These are phyloP conservation scores for Colletotrichum caudatum DNA, from an alignment of 2,329 filamentous ascomycete species.

Conservation along the genomic window DNA sequence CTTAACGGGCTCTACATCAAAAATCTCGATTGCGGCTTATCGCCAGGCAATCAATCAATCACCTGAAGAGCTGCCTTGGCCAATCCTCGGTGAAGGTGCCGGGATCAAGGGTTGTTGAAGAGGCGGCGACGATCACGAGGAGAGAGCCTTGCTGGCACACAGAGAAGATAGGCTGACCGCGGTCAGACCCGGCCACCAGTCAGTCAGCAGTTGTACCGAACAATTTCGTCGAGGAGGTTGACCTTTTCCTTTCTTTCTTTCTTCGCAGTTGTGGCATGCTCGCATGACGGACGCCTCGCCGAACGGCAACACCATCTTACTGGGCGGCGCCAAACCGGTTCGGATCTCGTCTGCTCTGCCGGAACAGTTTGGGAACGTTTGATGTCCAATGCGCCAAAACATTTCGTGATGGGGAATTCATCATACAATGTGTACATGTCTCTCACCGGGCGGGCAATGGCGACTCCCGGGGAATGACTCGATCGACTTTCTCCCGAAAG, in stretches of 20 bases:
- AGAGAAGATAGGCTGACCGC: constrained; percentile 11
- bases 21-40: constrained; percentile 37
- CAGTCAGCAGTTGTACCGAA: neutral
- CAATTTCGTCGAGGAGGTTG: neutral
- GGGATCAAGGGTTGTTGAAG: constrained; percentile 26
- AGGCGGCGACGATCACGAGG: constrained; percentile 30
- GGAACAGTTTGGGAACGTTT: neutral
- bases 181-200: neutral
- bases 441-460: neutral
- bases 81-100: constrained; percentile 32
- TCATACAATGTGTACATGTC: neutral
- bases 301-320: constrained; percentile 11
- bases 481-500: neutral
- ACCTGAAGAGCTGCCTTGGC: constrained; percentile 19
- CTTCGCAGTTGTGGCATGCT: constrained; percentile 24
- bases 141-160: constrained; percentile 27
- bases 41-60: constrained; percentile 4
- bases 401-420: constrained; percentile 1
- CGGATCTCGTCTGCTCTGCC: neutral
- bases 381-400: constrained; percentile 25
- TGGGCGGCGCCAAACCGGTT: neutral
- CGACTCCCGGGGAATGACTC: neutral
- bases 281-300: constrained; percentile 27
- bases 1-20: too few relatives aligned
- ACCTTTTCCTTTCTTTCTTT: neutral